Evolutionary conservation across 345 rosid genomes (phyloP).

Genomic region (Eucalyptus albens): DNA sequence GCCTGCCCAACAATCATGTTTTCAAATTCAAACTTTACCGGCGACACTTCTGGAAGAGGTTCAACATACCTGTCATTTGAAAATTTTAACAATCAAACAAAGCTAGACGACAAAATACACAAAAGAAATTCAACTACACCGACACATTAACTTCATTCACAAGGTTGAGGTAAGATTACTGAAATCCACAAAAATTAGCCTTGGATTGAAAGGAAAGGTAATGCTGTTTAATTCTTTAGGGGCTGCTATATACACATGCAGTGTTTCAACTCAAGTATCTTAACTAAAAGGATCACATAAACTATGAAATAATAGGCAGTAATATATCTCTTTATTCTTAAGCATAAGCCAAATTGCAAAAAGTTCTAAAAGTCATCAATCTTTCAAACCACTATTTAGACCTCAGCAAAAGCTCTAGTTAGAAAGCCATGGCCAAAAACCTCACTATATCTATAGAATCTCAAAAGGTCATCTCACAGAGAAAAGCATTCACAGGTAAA

Average conservation of each 20-base stretch:
- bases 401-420: neutral
- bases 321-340: neutral
- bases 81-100: neutral
- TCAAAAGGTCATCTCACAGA: neutral
- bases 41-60: constrained; percentile 58
- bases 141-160: neutral
- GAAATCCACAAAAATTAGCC: neutral
- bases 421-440: neutral
- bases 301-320: neutral
- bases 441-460: neutral
- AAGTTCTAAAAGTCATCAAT: neutral
- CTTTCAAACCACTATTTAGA: neutral
- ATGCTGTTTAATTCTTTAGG: neutral
- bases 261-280: neutral
- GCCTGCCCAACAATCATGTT: constrained; percentile 95
- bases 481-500: neutral
- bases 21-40: constrained; percentile 80
- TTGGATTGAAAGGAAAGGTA: neutral
- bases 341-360: neutral
- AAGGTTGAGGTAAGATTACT: neutral
- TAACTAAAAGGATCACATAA: neutral
- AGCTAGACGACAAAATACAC: neutral
- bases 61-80: constrained; percentile 52
- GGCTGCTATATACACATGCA: neutral
- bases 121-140: neutral